A percentile compares a stretch with the other conserved stretches of the same genome.
Evolutionary conservation across 139 green algal genomes (phyloP).

Genomic region (Tetradesmus lagerheimii): DNA sequence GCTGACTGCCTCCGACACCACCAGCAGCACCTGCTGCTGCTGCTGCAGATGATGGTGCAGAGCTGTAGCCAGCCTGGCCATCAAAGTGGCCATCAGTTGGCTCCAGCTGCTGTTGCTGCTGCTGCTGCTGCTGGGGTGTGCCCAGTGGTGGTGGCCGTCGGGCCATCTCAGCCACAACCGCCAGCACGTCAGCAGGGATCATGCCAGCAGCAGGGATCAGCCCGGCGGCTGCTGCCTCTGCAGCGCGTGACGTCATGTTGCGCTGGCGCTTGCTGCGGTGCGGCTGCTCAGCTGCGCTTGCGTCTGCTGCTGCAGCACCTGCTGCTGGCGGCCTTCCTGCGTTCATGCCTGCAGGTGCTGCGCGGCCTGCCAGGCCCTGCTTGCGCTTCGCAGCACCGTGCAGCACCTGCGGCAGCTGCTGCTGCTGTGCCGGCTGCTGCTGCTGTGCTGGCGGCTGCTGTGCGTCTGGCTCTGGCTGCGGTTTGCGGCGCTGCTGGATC

Average conservation of each 20-base stretch:
- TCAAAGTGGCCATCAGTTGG: no score
- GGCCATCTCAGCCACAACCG: not conserved
- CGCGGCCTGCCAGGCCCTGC: not conserved
- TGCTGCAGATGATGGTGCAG: no score
- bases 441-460: not conserved
- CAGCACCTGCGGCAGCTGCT: not conserved
- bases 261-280: not conserved
- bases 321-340: not conserved
- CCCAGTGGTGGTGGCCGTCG: no score
- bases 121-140: not conserved
- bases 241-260: constrained; percentile 9
- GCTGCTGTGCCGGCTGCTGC: not conserved
- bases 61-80: no score
- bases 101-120: not conserved
- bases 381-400: not conserved
- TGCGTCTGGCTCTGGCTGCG: not conserved
- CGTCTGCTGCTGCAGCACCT: not conserved
- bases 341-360: not conserved
- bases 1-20: not conserved
- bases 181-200: not conserved
- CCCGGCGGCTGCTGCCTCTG: not conserved
- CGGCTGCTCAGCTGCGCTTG: not conserved
- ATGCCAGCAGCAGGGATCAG: not conserved
- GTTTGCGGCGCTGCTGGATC: not conserved
- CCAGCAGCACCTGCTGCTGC: not conserved